Evolutionary conservation across 257 asterid genomes (phyloP), one percentile per base, ranked within the genome.

Genomic region (Euphrasia confusa): DNA sequence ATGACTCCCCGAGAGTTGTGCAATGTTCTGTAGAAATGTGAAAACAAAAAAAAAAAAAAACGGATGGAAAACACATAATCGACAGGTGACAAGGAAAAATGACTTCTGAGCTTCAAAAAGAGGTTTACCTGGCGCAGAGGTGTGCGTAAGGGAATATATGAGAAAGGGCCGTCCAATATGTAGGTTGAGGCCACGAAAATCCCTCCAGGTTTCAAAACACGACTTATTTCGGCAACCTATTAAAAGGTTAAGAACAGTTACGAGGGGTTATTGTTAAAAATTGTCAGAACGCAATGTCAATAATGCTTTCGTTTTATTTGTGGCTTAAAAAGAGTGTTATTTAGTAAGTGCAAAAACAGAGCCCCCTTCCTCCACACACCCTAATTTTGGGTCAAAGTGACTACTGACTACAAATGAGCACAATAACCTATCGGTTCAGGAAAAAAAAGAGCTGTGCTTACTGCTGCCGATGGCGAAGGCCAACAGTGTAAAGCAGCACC

Each of bases 401-500:
- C 33, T 5, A 30, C 33, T 30, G 32, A 48, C n/a, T 15, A 12
- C 3, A 58, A 59, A 49, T 27, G 8, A 27, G 32, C 9, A 55
- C 47, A 24, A 53, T 3, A 14, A 17, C 7, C 8, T 0, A 4
- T n/a, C 15, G 5, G 2, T 14, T 49, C 3, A 49, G 17, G 4
- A 49, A 49, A 12, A 47, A 48, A 14, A 10, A 10, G 14, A 48
- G 54, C 9, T 49, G 13, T 61, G 66, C 84, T 71, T 68, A 89
- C 97, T 14, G 87, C 95, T 32, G 91, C 75, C 10, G 95, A 84
- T 58, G 96, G 96, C 54, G 95, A 87, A 71, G 96, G 93, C 95
- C 97, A 90, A 44, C 97, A 90, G 75, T 87, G 97, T 67, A 90
- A 73, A 71, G 97, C 97, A 64, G 96, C 97, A 71, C 95, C 97